Percentiles rank a stretch among this genome's conserved stretches.
These are phyloP conservation scores for Firmiana major DNA, from an alignment of 345 rosid species.

Conservation along the genomic window DNA sequence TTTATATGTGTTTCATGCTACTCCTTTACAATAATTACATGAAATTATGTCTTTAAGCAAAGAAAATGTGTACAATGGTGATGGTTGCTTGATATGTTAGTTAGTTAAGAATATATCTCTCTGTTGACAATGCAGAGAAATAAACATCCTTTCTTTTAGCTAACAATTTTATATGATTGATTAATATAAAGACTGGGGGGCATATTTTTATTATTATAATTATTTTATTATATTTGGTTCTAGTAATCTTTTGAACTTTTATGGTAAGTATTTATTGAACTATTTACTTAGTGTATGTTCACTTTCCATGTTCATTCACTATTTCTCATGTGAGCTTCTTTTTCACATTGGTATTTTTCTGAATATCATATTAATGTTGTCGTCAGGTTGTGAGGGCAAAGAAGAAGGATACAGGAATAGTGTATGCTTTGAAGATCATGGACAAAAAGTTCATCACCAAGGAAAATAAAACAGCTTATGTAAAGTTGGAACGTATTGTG, in stretches of 20 bases:
- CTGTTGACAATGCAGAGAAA: background rate
- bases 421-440: conserved; percentile 97
- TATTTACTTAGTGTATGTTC: background rate
- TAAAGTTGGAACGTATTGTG: conserved; percentile 90
- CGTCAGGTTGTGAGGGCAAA: conserved; percentile 91
- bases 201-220: background rate
- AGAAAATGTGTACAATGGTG: background rate
- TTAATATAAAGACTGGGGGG: background rate
- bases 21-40: too few species aligned
- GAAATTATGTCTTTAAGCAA: background rate
- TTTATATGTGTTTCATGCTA: background rate
- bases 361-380: conserved; percentile 14
- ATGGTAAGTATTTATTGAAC: background rate
- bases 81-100: background rate
- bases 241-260: background rate
- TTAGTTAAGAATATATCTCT: background rate
- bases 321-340: conserved; percentile 1
- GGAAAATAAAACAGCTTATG: conserved; percentile 96
- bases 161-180: background rate
- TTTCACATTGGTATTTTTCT: conserved; percentile 10
- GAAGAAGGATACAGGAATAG: conserved; percentile 80
- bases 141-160: background rate
- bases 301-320: background rate
- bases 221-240: background rate
- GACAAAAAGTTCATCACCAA: conserved; percentile 97